A percentile compares a stretch with the other conserved stretches of the same genome.
Evolutionary conservation across 768 basidiomycete genomes (phyloP).

Genomic region (Baorangia bicolor): DNA sequence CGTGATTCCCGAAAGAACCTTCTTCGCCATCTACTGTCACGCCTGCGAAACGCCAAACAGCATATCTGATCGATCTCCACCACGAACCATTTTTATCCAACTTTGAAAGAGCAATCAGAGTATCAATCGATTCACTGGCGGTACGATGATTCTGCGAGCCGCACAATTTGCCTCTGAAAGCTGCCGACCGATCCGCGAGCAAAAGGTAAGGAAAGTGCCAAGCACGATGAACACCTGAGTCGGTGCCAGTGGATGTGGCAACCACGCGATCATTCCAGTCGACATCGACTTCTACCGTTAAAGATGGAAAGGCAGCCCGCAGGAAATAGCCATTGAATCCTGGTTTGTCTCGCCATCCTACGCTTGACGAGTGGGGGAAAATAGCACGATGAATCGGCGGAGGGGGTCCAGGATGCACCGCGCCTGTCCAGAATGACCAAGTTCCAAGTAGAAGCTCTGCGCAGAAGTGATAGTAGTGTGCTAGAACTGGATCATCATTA

Average conservation of each 20-base stretch:
- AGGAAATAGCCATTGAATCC: slow-evolving; percentile 79
- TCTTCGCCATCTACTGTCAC: slow-evolving; percentile 36
- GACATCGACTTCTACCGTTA: slow-evolving; percentile 62
- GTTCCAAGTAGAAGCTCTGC: slow-evolving; percentile 77
- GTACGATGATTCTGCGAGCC: slow-evolving; percentile 67
- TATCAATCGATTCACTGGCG: slow-evolving; percentile 65
- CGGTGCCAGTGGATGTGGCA: slow-evolving; percentile 21
- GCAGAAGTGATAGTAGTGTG: slow-evolving; percentile 86
- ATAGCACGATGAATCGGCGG: slow-evolving; percentile 68
- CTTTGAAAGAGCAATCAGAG: slow-evolving; percentile 43
- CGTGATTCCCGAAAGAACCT: slow-evolving; percentile 20
- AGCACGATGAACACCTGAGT: slow-evolving; percentile 41
- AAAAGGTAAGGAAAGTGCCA: slow-evolving; percentile 74
- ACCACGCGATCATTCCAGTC: slow-evolving; percentile 71
- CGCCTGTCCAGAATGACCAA: slow-evolving; percentile 72
- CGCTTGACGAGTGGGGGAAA: slow-evolving; percentile 58
- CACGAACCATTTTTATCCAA: slow-evolving; percentile 45
- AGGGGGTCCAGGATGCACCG: slow-evolving; percentile 37
- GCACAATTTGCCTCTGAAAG: slow-evolving; percentile 65
- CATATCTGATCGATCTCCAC: slow-evolving; percentile 76
- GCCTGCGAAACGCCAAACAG: slow-evolving; percentile 68
- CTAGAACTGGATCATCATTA: slow-evolving; percentile 46
- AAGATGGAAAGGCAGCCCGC: slow-evolving; percentile 68
- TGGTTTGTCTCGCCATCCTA: slow-evolving; percentile 73
- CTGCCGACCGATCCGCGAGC: slow-evolving; percentile 72